Evolutionary conservation across 257 asterid species (phyloP).

Genomic region (Rauvolfia tetraphylla): DNA sequence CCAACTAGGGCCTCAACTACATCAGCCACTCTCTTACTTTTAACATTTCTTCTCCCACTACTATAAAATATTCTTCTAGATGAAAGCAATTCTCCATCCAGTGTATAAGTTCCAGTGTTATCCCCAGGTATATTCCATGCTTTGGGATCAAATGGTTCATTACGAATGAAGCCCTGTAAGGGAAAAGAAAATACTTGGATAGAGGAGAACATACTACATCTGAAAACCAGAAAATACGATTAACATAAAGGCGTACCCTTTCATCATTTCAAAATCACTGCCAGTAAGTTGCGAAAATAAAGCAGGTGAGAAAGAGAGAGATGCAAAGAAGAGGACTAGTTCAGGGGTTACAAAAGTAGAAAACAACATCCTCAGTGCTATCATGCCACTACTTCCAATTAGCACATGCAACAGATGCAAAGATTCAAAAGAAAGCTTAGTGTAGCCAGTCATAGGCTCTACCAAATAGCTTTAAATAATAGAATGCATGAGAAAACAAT

Average conservation of each 20-base stretch:
- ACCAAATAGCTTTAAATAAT: too few relatives aligned
- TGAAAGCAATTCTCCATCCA: constrained; percentile 34
- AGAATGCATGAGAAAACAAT: too few relatives aligned
- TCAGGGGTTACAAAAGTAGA: too few relatives aligned
- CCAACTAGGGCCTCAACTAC: constrained; percentile 92
- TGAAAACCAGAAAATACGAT: not conserved
- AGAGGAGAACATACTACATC: not conserved
- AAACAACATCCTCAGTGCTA: too few relatives aligned
- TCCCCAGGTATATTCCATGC: constrained; percentile 69
- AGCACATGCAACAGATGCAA: too few relatives aligned
- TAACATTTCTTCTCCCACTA: constrained; percentile 29
- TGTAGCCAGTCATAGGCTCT: too few relatives aligned
- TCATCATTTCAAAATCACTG: not conserved
- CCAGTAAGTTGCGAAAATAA: not conserved
- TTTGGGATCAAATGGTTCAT: constrained; percentile 64
- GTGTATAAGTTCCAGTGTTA: constrained; percentile 19
- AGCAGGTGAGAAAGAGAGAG: too few relatives aligned
- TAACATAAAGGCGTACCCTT: not conserved
- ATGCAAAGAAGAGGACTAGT: too few relatives aligned
- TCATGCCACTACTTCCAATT: too few relatives aligned
- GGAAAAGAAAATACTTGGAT: not conserved
- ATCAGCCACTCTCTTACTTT: constrained; percentile 63
- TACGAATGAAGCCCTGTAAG: constrained; percentile 69
- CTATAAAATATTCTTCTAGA: constrained; percentile 33
- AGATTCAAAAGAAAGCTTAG: too few relatives aligned